Base-by-base conservation (phyloP, 2,329 filamentous ascomycete species). In the Thelonectria olida region DNA sequence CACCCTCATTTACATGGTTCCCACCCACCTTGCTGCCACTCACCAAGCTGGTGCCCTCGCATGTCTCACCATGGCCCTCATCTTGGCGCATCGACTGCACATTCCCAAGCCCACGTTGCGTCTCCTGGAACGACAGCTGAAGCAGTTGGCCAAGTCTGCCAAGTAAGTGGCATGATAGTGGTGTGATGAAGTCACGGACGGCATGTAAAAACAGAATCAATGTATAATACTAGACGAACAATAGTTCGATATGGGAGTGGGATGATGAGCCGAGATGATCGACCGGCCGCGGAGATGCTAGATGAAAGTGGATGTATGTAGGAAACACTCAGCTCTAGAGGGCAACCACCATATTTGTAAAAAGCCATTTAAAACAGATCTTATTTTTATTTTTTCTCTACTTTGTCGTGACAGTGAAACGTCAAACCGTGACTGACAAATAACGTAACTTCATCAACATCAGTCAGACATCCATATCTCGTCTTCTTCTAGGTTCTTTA, bases 1-100 rank as follows among this genome's bases (percentile, higher is more conserved):
- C 65, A 99, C 96, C 0, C 84, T 99, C 62, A 90, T 97, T 71
- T 98, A 97, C 80, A 90, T 99, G 76, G 94, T 99, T 1, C 96
- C 96, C 5, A 91, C 90, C 2, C 90, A 91, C 64, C 82, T 99
- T 9, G 96, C 95, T 1, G 93, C 95, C 3, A 89, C 92, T 7
- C 96, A 99, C 77, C 96, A 99, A 79, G 96, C 96, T 2, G 95
- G 96, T 38, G 92, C 90, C 61, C 80, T 99, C 67, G 92, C 92
- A 2, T 81, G 99, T 19, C 80, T 99, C 62, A 96, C 92, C 0
- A 93, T 92, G 44, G 90, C 90, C 0, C 81, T 97, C 20, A 85
- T 97, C 1, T 81, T 97, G 36, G 92, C 92, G 10, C 93, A 90
- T 70, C 85, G 93, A 39, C 78, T 96, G 56, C 92, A 91, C 79